Evolutionary conservation across 768 basidiomycete species (phyloP).

Genomic region (Tulasnella sp.): DNA sequence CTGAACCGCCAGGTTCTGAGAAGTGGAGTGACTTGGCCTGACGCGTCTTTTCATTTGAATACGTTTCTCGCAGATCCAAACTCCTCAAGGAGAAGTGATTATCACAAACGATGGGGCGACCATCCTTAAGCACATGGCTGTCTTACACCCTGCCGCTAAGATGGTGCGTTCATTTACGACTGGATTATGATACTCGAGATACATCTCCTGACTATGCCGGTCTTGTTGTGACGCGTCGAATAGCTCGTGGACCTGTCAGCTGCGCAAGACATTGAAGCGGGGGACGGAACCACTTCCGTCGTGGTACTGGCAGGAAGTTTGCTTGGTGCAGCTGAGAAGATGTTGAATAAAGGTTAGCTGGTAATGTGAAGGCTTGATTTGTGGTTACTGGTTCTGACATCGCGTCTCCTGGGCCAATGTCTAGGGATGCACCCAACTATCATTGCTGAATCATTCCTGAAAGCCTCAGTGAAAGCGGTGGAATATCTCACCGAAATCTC

Average conservation of each 20-base stretch:
- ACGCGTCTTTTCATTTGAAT: conserved; percentile 1
- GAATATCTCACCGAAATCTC: conserved; percentile 93
- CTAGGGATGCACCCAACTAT: conserved; percentile 88
- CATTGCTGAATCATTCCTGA: conserved; percentile 92
- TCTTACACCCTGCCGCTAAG: conserved; percentile 95
- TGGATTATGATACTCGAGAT: neutral
- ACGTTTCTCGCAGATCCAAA: conserved; percentile 69
- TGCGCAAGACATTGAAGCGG: conserved; percentile 97
- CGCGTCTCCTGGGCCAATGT: neutral
- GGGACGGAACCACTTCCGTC: conserved; percentile 96
- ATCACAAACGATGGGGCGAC: conserved; percentile 99
- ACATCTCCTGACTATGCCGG: neutral
- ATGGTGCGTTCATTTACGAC: conserved; percentile 59
- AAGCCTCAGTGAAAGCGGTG: conserved; percentile 86
- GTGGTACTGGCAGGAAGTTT: conserved; percentile 94
- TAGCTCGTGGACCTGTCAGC: conserved; percentile 96
- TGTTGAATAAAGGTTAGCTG: conserved; percentile 74
- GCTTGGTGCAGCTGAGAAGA: conserved; percentile 91
- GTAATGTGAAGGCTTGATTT: neutral
- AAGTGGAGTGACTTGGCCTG: neutral
- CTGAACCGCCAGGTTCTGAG: neutral
- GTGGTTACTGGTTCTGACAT: neutral
- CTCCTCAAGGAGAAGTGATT: conserved; percentile 91
- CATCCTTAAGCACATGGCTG: conserved; percentile 91
- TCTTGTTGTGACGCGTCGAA: conserved; percentile 22